phyloP scores from a whole-genome alignment of 2,329 filamentous ascomycete species.

The Ceratocystis colombiana region DNA sequence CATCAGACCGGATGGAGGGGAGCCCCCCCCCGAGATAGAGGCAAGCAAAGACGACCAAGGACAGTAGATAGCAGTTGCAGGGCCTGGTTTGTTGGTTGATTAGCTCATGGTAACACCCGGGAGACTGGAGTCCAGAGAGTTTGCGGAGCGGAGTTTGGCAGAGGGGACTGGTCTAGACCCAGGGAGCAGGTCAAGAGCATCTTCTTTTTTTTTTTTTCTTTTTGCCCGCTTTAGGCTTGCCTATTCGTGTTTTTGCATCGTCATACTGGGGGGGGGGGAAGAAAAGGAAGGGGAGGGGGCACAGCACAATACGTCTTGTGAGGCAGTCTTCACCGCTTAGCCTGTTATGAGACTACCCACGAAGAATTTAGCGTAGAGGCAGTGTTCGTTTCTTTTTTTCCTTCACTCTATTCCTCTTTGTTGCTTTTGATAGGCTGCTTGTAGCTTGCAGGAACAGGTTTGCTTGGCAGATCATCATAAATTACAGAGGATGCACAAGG shows the following conservation, averaged over 20 bases:
- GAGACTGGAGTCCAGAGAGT: no score
- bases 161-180: no score
- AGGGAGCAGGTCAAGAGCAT: no score
- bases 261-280: neutral
- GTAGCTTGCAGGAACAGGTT: neutral
- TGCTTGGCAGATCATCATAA: slow-evolving; percentile 5
- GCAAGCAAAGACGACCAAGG: neutral
- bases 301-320: neutral
- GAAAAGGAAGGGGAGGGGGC: neutral
- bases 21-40: neutral
- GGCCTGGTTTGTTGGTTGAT: no score
- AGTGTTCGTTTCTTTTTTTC: neutral
- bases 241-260: neutral
- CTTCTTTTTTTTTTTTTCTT: neutral
- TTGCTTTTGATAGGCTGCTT: neutral
- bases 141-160: no score
- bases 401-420: neutral
- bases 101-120: no score
- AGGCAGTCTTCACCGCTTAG: neutral
- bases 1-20: neutral
- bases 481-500: neutral
- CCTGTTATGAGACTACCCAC: neutral
- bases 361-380: neutral
- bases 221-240: neutral
- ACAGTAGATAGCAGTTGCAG: neutral